Conservation (phyloP, 2,329 filamentous ascomycete species). For the Balansia obtecta region DNA sequence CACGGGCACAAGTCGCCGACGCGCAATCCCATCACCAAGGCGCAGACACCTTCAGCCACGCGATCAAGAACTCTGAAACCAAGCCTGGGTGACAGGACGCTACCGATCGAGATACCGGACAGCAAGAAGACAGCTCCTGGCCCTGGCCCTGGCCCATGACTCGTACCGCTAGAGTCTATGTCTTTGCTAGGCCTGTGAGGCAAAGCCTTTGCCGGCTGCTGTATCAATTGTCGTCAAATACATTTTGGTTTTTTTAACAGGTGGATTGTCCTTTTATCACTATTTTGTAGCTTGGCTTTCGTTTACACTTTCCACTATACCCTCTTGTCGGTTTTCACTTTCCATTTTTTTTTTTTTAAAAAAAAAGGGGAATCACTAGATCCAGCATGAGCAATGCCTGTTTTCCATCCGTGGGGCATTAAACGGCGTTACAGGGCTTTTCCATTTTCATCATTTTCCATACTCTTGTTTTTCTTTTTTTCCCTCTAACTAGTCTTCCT, state of each 20-base stretch:
- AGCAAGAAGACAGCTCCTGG: background rate
- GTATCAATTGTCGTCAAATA: background rate
- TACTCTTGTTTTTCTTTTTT: background rate
- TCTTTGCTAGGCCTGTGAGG: background rate
- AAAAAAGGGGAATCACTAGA: background rate
- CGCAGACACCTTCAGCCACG: background rate
- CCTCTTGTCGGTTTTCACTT: background rate
- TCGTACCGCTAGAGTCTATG: background rate
- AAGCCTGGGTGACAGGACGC: background rate
- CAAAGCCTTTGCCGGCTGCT: background rate
- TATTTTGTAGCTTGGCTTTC: background rate
- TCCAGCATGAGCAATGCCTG: background rate
- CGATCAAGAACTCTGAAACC: background rate
- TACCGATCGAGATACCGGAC: constrained; percentile 2
- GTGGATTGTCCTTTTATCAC: background rate
- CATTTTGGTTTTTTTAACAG: background rate
- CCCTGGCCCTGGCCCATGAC: background rate
- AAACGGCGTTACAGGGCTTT: background rate
- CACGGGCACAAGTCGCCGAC: background rate
- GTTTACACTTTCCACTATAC: background rate
- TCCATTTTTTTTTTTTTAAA: no score
- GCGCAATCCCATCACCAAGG: background rate
- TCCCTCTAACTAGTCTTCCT: background rate
- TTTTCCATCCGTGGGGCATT: constrained; percentile 1
- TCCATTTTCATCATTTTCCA: background rate